Conservation (phyloP, 1,139 yeast genomes). For the Geotrichum macrosporum region DNA sequence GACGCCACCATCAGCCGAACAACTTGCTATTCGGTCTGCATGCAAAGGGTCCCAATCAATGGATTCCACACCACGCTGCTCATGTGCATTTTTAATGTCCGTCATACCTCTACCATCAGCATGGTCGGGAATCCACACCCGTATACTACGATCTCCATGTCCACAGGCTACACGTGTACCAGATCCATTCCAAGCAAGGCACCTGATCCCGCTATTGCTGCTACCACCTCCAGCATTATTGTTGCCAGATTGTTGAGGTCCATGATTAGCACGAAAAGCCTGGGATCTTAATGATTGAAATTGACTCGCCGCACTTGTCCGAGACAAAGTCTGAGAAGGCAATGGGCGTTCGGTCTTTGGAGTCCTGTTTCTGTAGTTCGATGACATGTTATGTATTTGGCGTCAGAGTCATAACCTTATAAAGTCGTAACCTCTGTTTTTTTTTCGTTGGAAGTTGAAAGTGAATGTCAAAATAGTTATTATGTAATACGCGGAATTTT, state of each 20-base stretch:
- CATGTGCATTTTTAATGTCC: slow-evolving; percentile 25
- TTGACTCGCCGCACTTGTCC: slow-evolving; percentile 14
- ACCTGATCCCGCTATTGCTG: slow-evolving; percentile 7
- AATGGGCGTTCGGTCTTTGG: slow-evolving; percentile 7
- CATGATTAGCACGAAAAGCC: slow-evolving; percentile 6
- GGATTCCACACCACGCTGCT: slow-evolving; percentile 41
- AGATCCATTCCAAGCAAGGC: slow-evolving; percentile 30
- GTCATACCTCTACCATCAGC: slow-evolving; percentile 28
- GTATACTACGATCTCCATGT: slow-evolving; percentile 29
- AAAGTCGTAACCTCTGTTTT: too few species aligned
- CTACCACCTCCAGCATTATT: not conserved
- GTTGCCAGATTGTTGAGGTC: slow-evolving; percentile 4
- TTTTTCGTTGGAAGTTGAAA: not conserved
- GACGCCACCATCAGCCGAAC: slow-evolving; percentile 50
- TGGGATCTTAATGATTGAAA: slow-evolving; percentile 14
- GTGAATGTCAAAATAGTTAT: not conserved
- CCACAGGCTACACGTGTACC: slow-evolving; percentile 32
- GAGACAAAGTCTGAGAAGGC: slow-evolving; percentile 11
- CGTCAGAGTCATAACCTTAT: too few species aligned
- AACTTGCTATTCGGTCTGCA: slow-evolving; percentile 53
- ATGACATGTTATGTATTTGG: too few species aligned
- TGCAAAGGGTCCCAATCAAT: slow-evolving; percentile 60
- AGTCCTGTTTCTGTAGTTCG: too few species aligned
- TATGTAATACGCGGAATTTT: not conserved
- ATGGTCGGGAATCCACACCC: slow-evolving; percentile 32